Evolutionary conservation across 2,329 filamentous ascomycete genomes (phyloP).

Genomic region (Aspergillus ruber): DNA sequence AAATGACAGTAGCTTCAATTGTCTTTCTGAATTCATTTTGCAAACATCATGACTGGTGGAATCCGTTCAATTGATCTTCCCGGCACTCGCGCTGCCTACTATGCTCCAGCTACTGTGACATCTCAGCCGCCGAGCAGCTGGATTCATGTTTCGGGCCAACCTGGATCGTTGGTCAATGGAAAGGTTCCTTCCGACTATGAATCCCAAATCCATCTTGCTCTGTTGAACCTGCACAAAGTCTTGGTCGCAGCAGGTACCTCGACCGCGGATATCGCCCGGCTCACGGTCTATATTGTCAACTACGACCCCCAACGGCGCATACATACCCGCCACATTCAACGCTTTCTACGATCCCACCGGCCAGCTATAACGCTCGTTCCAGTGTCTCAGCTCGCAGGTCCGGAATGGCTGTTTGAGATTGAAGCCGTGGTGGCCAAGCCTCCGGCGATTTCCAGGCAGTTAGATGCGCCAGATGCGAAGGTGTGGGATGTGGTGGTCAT

Average conservation of each 20-base stretch:
- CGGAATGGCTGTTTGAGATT: slow-evolving; percentile 40
- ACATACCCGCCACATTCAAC: slow-evolving; percentile 33
- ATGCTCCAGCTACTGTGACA: slow-evolving; percentile 9
- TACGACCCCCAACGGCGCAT: slow-evolving; percentile 33
- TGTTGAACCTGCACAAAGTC: slow-evolving; percentile 34
- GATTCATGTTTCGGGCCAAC: slow-evolving; percentile 26
- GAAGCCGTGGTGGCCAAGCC: slow-evolving; percentile 28
- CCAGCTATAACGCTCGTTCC: slow-evolving; percentile 41
- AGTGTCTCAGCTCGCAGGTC: slow-evolving; percentile 34
- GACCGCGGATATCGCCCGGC: slow-evolving; percentile 35
- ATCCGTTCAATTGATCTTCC: slow-evolving; percentile 3
- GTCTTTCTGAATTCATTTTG: too few relatives aligned
- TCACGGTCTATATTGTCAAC: slow-evolving; percentile 41
- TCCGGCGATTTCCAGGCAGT: not conserved
- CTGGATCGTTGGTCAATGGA: slow-evolving; percentile 27
- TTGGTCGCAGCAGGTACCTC: slow-evolving; percentile 31
- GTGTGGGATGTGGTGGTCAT: slow-evolving; percentile 28
- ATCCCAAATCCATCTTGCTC: slow-evolving; percentile 37
- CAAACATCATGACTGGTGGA: too few relatives aligned
- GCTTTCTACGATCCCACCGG: slow-evolving; percentile 26
- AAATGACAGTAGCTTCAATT: too few relatives aligned
- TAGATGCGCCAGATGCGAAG: not conserved
- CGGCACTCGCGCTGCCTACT: slow-evolving; percentile 8
- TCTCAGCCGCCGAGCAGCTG: not conserved
- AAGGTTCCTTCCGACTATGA: slow-evolving; percentile 33